Evolutionary conservation across 257 asterid genomes (phyloP), one percentile per base, ranked within the genome.

Genomic region (Eucommia ulmoides): DNA sequence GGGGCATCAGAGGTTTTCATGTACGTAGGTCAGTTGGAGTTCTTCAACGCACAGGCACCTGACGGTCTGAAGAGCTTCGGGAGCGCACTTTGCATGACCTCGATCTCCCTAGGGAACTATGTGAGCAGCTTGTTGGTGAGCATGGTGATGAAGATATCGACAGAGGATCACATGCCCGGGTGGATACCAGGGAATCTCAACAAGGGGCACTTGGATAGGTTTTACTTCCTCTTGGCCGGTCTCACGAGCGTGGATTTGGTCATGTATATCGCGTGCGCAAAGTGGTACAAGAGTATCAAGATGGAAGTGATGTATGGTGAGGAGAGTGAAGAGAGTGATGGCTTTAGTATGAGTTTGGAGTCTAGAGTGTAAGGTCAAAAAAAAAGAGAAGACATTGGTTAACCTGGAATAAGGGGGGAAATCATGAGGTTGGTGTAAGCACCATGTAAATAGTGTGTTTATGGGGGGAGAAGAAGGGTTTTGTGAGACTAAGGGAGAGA

Each of bases 1-100:
- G 99, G 96, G 0, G 96, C 96, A 11, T 91, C 96, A 0, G 99
- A 86, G 46, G 96, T 85, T 54, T 91, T 91, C 60, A 86, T 91
- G 94, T 91, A 83, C 20, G 96, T 91, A 0, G 96, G 88, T 2
- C 97, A 88, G 52, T 33, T 85, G 10, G 98, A 89, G 78, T 89
- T 89, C 58, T 89, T 89, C 70, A 86, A 86, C 3, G 87, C 85
- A 5, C 93, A 86, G 52, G 84, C 95, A 1, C 96, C 99, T 0
- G 95, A 91, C 23, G 89, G 96, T 1, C 80, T 86, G 7, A 86
- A 86, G 73, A 91, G 96, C 78, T 91, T 91, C 16, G 99, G 95
- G 1, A 91, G 96, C 42, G 99, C 99, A 15, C 38, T 91, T 9
- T 83, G 95, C 23, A 83, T 86, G 99, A 86, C 96, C 0, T 91